Percentiles rank a stretch among this genome's conserved stretches.
Conservation (phyloP, 2,329 filamentous ascomycete genomes). For the Colletotrichum orbiculare region DNA sequence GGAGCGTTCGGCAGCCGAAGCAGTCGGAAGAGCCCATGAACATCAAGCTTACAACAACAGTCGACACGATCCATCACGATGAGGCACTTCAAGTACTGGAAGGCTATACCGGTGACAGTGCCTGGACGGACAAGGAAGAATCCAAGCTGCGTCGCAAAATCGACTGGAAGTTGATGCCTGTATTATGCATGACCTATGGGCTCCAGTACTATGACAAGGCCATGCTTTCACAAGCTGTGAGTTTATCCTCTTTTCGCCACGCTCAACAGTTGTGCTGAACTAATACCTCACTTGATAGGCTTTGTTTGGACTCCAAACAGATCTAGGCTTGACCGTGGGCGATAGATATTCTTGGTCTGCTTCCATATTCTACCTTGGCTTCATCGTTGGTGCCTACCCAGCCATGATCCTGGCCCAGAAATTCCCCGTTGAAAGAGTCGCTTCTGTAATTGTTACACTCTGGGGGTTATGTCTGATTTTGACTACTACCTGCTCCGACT, state of each 20-base stretch:
- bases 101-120: slow-evolving; percentile 52
- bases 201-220: slow-evolving; percentile 45
- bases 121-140: slow-evolving; percentile 56
- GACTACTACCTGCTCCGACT: slow-evolving; percentile 46
- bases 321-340: slow-evolving; percentile 42
- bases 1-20: slow-evolving; percentile 31
- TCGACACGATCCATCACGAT: slow-evolving; percentile 51
- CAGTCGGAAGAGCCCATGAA: slow-evolving; percentile 4
- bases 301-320: slow-evolving; percentile 44
- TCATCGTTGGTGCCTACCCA: slow-evolving; percentile 46
- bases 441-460: slow-evolving; percentile 42
- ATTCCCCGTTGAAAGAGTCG: slow-evolving; percentile 43
- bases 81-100: slow-evolving; percentile 54
- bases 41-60: slow-evolving; percentile 10
- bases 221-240: slow-evolving; percentile 42
- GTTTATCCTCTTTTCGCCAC: slow-evolving; percentile 47
- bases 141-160: slow-evolving; percentile 54
- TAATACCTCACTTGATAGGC: slow-evolving; percentile 37
- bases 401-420: slow-evolving; percentile 44
- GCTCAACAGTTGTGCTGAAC: slow-evolving; percentile 52
- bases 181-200: slow-evolving; percentile 47
- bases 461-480: slow-evolving; percentile 47
- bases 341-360: slow-evolving; percentile 45
- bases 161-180: slow-evolving; percentile 56
- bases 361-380: slow-evolving; percentile 48